Evolutionary conservation across 345 rosid species (phyloP).

Genomic region (Corchorus capsularis): DNA sequence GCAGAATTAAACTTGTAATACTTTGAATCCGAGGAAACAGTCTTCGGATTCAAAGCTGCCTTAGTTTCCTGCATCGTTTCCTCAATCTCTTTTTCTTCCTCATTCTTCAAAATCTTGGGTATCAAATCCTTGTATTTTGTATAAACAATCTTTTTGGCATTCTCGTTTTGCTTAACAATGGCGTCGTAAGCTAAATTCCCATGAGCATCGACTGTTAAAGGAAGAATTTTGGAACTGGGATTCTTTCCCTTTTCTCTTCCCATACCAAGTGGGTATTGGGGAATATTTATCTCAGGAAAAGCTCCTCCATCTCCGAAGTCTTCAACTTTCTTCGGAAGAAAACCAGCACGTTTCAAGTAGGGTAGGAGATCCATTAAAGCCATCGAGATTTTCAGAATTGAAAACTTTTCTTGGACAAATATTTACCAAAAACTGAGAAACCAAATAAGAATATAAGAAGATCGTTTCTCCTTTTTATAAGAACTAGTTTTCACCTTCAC

Average conservation of each 20-base stretch:
- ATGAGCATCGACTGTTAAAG: conserved; percentile 80
- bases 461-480: too few relatives aligned
- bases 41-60: conserved; percentile 69
- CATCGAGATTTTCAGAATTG: too few relatives aligned
- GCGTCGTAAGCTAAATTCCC: conserved; percentile 94
- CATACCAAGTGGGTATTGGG: conserved; percentile 92
- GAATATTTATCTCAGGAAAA: conserved; percentile 88
- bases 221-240: conserved; percentile 77
- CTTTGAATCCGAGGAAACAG: conserved; percentile 65
- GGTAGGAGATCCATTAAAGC: conserved; percentile 6
- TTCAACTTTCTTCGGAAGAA: conserved; percentile 76
- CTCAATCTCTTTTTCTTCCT: conserved; percentile 58
- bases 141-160: conserved; percentile 71
- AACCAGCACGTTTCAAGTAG: conserved; percentile 71
- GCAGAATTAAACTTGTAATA: conserved; percentile 89
- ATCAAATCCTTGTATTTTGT: conserved; percentile 80
- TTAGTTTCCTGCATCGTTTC: conserved; percentile 75
- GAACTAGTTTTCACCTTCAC: too few relatives aligned
- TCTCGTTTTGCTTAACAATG: conserved; percentile 75
- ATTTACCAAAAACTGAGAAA: too few relatives aligned
- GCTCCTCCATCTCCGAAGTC: conserved; percentile 99
- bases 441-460: too few relatives aligned
- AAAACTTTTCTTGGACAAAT: too few relatives aligned
- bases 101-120: conserved; percentile 69
- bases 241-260: conserved; percentile 66